These are phyloP conservation scores for Termitomyces sp. DNA, from an alignment of 768 basidiomycete species.

Conservation along the genomic window DNA sequence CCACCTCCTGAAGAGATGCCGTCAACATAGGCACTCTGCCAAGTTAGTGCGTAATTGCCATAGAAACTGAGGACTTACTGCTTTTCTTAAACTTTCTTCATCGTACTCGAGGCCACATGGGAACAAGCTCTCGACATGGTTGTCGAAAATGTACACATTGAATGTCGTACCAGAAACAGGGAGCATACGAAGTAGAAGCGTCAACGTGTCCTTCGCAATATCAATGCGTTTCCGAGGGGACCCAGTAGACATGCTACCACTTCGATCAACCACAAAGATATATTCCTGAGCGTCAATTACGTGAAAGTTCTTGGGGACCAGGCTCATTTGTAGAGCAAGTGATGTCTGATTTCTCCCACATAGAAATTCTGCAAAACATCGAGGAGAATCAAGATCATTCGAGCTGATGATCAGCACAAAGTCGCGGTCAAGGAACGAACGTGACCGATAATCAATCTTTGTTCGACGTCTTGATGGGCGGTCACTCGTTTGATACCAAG, in stretches of 20 bases:
- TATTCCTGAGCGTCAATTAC: slow-evolving; percentile 46
- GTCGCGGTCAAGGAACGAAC: slow-evolving; percentile 38
- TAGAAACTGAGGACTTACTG: slow-evolving; percentile 25
- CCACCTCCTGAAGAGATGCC: slow-evolving; percentile 43
- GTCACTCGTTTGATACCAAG: slow-evolving; percentile 27
- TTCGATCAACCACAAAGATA: slow-evolving; percentile 57
- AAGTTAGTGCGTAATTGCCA: background rate
- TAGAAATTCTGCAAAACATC: slow-evolving; percentile 49
- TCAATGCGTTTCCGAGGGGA: slow-evolving; percentile 27
- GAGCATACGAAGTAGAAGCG: slow-evolving; percentile 43
- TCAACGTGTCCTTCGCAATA: slow-evolving; percentile 42
- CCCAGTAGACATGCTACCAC: slow-evolving; percentile 43
- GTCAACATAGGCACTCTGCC: slow-evolving; percentile 33
- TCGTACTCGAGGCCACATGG: slow-evolving; percentile 25
- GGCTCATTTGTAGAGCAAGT: slow-evolving; percentile 46
- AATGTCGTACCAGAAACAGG: slow-evolving; percentile 37
- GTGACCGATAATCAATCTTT: slow-evolving; percentile 34
- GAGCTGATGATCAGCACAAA: slow-evolving; percentile 49
- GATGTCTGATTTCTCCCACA: slow-evolving; percentile 23
- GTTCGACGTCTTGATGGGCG: slow-evolving; percentile 34
- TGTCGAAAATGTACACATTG: slow-evolving; percentile 58
- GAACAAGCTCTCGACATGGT: slow-evolving; percentile 27
- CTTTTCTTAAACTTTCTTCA: slow-evolving; percentile 25
- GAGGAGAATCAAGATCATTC: slow-evolving; percentile 43
- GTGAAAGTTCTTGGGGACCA: slow-evolving; percentile 49